These are phyloP conservation scores for Suillus subalutaceus DNA, from an alignment of 768 basidiomycete species.

Conservation along the genomic window DNA sequence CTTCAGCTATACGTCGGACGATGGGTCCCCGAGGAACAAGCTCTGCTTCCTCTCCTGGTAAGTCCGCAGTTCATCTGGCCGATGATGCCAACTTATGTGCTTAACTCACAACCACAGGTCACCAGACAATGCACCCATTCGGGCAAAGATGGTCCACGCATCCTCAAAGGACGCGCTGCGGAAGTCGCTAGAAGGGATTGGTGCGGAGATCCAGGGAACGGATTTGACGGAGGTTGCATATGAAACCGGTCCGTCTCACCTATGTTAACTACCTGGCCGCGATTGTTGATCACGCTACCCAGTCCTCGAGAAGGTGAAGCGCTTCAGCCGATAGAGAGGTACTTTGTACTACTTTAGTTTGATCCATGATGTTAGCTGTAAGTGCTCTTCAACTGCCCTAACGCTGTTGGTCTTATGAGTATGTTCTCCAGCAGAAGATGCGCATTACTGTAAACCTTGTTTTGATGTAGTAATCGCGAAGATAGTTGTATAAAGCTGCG, in stretches of 20 bases:
- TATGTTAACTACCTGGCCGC: not conserved
- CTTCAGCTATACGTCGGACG: conserved; percentile 78
- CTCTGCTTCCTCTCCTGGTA: conserved; percentile 85
- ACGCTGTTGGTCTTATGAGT: not conserved
- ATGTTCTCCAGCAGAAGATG: not conserved
- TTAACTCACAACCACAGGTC: conserved; percentile 54
- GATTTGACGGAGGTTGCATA: conserved; percentile 73
- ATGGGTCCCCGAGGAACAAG: conserved; percentile 79
- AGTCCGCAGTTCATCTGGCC: conserved; percentile 34
- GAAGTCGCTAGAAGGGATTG: conserved; percentile 73
- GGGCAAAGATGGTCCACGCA: conserved; percentile 92
- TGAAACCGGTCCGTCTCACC: conserved; percentile 58
- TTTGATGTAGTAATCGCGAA: not conserved
- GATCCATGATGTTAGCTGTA: conserved; percentile 5
- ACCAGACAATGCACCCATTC: conserved; percentile 83
- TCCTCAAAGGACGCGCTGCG: conserved; percentile 84
- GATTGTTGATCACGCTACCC: not conserved
- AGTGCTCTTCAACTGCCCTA: not conserved
- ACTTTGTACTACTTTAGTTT: not conserved
- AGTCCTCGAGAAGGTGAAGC: conserved; percentile 3
- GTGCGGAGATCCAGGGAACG: conserved; percentile 84
- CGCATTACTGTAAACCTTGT: conserved; percentile 6
- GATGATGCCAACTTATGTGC: not conserved
- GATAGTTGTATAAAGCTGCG: conserved; percentile 3
- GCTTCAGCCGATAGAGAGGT: not conserved